Evolutionary conservation across 2,329 filamentous ascomycete species (phyloP).

Genomic region (Chaetoscypha palmicola): DNA sequence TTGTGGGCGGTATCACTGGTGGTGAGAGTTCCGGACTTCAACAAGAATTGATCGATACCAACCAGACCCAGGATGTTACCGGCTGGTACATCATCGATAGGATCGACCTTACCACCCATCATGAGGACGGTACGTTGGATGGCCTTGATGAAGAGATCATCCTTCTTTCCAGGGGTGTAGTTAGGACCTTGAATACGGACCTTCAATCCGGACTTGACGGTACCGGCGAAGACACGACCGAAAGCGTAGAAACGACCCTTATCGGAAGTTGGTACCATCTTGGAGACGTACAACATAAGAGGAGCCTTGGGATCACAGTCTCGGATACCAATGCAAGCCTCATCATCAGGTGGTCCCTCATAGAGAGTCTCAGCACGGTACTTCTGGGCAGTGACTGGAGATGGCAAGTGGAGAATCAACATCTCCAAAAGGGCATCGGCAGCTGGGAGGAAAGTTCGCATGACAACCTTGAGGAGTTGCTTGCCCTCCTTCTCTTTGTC

Average conservation of each 20-base stretch:
- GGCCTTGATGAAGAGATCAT: constrained; percentile 98
- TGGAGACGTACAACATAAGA: constrained; percentile 99
- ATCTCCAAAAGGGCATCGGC: constrained; percentile 98
- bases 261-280: constrained; percentile 99
- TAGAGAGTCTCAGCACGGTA: constrained; percentile 99
- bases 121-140: constrained; percentile 99
- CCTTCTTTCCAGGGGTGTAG: constrained; percentile 97
- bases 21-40: constrained; percentile 99
- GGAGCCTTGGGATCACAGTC: constrained; percentile 97
- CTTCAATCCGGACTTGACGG: constrained; percentile 94
- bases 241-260: constrained; percentile 99
- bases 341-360: constrained; percentile 92
- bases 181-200: constrained; percentile 99
- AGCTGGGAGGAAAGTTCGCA: constrained; percentile 97
- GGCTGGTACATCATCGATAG: constrained; percentile 96
- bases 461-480: constrained; percentile 93
- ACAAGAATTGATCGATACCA: constrained; percentile 99
- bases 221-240: constrained; percentile 99
- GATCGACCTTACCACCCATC: constrained; percentile 99
- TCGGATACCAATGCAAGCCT: constrained; percentile 90
- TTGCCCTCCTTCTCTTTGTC: constrained; percentile 96
- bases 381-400: constrained; percentile 88
- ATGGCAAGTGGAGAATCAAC: constrained; percentile 99
- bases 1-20: constrained; percentile 98
- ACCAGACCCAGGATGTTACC: constrained; percentile 99